Conservation (phyloP, 2,329 filamentous ascomycete genomes). For the Epichloe glyceriae region DNA sequence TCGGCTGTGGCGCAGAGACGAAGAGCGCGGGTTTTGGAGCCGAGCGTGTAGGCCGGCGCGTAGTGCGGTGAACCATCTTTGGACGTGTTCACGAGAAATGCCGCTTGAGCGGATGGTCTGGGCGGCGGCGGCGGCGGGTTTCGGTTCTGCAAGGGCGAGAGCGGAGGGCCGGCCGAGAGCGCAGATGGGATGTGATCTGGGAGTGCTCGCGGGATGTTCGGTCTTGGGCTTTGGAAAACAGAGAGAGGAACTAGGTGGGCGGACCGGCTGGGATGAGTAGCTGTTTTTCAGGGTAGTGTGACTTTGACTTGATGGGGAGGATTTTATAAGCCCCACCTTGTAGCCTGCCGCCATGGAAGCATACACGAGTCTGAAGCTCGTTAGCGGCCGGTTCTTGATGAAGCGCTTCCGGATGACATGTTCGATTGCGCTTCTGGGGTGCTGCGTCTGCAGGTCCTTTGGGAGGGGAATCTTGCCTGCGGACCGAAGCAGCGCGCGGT, state of each 20-base stretch:
- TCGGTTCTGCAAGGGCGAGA: slow-evolving; percentile 9
- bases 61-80: slow-evolving; percentile 31
- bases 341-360: slow-evolving; percentile 56
- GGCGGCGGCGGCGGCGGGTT: slow-evolving; percentile 7
- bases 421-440: slow-evolving; percentile 13
- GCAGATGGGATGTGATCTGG: slow-evolving; percentile 29
- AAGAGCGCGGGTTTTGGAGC: slow-evolving; percentile 35
- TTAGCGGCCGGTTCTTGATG: slow-evolving; percentile 42
- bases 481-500: slow-evolving; percentile 53
- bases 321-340: slow-evolving; percentile 28
- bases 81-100: slow-evolving; percentile 22
- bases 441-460: slow-evolving; percentile 18
- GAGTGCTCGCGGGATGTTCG: slow-evolving; percentile 26
- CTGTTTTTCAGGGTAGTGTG: neutral
- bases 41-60: slow-evolving; percentile 29
- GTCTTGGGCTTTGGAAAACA: slow-evolving; percentile 26
- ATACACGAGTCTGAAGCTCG: slow-evolving; percentile 46
- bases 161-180: slow-evolving; percentile 11
- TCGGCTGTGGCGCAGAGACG: slow-evolving; percentile 37
- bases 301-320: no score
- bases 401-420: slow-evolving; percentile 51
- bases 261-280: neutral
- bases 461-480: slow-evolving; percentile 40
- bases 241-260: slow-evolving; percentile 22
- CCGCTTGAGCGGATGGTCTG: slow-evolving; percentile 11